phyloP scores from a whole-genome alignment of 164 flowering plant genomes.

The Magnolia kwangsiensis region DNA sequence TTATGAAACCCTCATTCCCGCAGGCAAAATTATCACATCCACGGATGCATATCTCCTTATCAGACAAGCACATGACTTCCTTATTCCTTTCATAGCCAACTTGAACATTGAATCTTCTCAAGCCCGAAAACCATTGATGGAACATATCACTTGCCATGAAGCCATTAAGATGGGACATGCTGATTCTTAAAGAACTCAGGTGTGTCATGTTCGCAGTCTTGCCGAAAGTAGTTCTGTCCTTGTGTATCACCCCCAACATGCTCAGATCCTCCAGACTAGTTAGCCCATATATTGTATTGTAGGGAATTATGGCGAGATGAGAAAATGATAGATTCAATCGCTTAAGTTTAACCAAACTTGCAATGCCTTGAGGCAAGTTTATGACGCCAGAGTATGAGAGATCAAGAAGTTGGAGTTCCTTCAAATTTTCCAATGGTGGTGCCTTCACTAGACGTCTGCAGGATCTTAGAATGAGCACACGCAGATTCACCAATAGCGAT shows the following conservation, averaged over 20 bases:
- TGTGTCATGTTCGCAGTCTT: background rate
- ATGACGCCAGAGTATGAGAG: background rate
- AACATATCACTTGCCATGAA: background rate
- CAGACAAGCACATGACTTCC: background rate
- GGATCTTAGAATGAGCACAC: background rate
- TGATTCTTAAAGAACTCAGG: background rate
- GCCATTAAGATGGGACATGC: background rate
- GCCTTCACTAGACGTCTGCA: background rate
- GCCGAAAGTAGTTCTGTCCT: background rate
- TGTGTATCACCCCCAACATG: background rate
- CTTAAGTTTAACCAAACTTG: background rate
- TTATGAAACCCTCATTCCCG: background rate
- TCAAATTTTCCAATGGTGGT: background rate
- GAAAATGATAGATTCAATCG: background rate
- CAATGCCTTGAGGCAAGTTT: constrained; percentile 4
- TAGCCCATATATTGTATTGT: background rate
- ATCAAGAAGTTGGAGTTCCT: background rate
- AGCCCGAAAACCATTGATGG: background rate
- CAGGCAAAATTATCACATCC: background rate
- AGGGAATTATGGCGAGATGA: background rate
- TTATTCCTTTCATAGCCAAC: background rate
- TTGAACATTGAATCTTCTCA: background rate
- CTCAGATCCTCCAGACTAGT: background rate
- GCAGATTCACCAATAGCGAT: background rate
- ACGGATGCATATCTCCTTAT: background rate